These are phyloP conservation scores for Metschnikowia bowlesiae DNA, from an alignment of 805 yeast species.

Conservation along the genomic window DNA sequence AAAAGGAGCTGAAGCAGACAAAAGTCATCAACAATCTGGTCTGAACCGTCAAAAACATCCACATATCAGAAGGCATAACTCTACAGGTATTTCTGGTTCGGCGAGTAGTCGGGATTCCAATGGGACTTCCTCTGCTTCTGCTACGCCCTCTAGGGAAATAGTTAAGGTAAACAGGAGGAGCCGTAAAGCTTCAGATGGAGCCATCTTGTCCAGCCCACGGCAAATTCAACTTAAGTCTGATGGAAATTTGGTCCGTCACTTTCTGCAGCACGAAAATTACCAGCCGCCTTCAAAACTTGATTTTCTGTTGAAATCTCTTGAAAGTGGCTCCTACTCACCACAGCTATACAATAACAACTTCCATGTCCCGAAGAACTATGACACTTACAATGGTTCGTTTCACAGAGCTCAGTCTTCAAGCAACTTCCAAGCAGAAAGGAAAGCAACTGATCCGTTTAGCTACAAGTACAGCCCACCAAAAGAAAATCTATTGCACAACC, in stretches of 20 bases:
- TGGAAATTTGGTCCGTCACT: conserved; percentile 1
- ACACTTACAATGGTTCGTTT: background rate
- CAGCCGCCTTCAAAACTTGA: background rate
- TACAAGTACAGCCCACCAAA: conserved; percentile 1
- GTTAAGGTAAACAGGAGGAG: background rate
- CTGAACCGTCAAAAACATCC: conserved; percentile 11
- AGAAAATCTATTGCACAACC: conserved; percentile 4
- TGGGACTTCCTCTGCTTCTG: background rate
- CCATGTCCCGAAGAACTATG: background rate
- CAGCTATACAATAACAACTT: background rate
- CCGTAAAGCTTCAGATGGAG: background rate
- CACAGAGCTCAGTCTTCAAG: conserved; percentile 33
- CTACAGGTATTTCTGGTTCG: conserved; percentile 4
- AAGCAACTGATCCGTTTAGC: background rate
- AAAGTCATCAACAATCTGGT: background rate
- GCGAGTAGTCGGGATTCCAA: background rate
- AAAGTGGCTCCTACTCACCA: background rate
- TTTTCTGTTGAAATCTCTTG: background rate
- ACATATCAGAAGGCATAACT: conserved; percentile 24
- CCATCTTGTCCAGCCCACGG: background rate
- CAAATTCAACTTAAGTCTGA: background rate
- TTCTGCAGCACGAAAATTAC: background rate
- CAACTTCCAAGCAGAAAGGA: conserved; percentile 19
- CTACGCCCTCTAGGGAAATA: background rate
- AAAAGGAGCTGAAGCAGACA: background rate